Evolutionary conservation across 352 stramenopile species (phyloP), one percentile per base, ranked within the genome.

Genomic region (Thalassiosira exigua): DNA sequence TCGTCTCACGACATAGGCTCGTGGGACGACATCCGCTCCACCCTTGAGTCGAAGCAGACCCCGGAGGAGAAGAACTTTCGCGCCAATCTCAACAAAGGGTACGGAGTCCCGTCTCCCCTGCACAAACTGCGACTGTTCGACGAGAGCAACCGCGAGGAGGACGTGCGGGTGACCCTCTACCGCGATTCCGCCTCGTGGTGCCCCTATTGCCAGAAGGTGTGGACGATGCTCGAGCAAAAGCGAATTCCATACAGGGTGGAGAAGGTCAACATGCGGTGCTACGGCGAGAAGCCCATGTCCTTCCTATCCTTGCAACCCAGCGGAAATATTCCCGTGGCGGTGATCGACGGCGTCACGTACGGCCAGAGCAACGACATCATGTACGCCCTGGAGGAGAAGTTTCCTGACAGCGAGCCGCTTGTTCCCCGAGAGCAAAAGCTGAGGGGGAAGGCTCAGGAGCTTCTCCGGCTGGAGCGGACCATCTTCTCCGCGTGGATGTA

Each of bases 191-290:
- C 91, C 12, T 88, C 80, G 21, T 95, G 91, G 92, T 96, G 92
- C 39, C 90, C 90, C 3, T 96, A 96, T 78, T 96, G 91, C 69
- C 87, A 96, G 67, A 96, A 96, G 72, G 87, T 95, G 12, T 96
- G 92, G 93, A 83, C 95, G 36, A 82, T 79, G 22, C 56, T 96
- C 14, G 93, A 96, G 74, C 80, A 94, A 57, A 95, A 95, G 72
- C 72, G 85, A 26, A 93, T 96, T 44, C 92, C 92, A 14, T 96
- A 96, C 62, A 39, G 75, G 5, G 79, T 96, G 1, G 84, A 94
- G 69, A 95, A 95, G 65, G 79, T 96, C n/a, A 93, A 92, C 62
- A 95, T 96, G 86, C 56, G 69, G 84, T 61, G 64, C 62, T 91
- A 91, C 42, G 85, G 85, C 53, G 73, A 88, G 29, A 91, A 91